Percentiles rank a stretch among this genome's conserved stretches.
Evolutionary conservation across 1,284 basidiomycete genomes (phyloP).

Genomic region (Austroboletus niveus): DNA sequence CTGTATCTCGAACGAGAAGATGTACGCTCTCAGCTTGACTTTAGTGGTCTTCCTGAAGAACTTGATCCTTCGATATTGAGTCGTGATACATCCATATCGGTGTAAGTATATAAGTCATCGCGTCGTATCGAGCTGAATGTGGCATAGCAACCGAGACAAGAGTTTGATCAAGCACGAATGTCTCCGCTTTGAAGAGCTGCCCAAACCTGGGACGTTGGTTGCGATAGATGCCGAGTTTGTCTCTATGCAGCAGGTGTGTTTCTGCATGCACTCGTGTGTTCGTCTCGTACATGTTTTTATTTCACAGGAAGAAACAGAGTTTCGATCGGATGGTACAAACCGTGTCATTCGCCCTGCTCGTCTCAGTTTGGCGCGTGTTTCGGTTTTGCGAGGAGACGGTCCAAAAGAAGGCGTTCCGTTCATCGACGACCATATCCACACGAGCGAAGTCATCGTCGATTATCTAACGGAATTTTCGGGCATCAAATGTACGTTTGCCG

Average conservation of each 20-base stretch:
- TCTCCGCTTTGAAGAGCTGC: conserved; percentile 76
- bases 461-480: conserved; percentile 97
- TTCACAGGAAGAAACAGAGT: conserved; percentile 87
- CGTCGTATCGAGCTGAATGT: neutral
- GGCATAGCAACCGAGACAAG: conserved; percentile 65
- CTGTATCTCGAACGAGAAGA: conserved; percentile 86
- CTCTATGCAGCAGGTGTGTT: conserved; percentile 80
- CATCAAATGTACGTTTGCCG: conserved; percentile 70
- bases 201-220: conserved; percentile 82
- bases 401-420: conserved; percentile 81
- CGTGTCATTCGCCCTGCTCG: conserved; percentile 90
- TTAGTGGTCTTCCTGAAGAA: conserved; percentile 60
- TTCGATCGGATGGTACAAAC: conserved; percentile 91
- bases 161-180: conserved; percentile 76
- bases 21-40: conserved; percentile 56
- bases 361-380: conserved; percentile 91
- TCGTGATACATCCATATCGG: conserved; percentile 83
- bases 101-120: conserved; percentile 47
- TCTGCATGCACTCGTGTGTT: neutral
- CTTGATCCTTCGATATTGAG: conserved; percentile 78
- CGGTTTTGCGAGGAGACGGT: conserved; percentile 87
- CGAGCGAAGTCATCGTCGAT: conserved; percentile 92
- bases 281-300: neutral
- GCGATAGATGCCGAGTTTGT: conserved; percentile 99
- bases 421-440: conserved; percentile 98